Conservation (phyloP, 208 protist genomes). For the Trypanosoma conorhini region DNA sequence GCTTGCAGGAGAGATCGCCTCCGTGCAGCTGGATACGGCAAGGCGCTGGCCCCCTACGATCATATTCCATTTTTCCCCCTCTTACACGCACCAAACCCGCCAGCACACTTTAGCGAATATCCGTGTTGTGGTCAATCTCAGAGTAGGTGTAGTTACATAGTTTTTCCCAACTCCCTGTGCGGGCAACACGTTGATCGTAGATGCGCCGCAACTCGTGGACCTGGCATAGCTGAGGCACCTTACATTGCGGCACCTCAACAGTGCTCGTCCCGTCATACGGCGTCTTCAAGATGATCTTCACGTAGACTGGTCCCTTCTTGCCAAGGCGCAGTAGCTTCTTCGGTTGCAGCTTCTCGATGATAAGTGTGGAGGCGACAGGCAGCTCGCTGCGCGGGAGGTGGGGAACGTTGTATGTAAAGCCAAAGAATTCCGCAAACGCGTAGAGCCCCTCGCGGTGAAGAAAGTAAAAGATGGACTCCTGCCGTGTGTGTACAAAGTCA, state of each 20-base stretch:
- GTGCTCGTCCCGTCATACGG: constrained; percentile 65
- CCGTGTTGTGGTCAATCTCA: constrained; percentile 79
- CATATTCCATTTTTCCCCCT: background rate
- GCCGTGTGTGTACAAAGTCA: constrained; percentile 67
- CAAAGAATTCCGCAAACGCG: constrained; percentile 82
- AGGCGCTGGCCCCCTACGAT: background rate
- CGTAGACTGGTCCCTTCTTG: constrained; percentile 36
- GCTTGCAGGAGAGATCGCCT: too few species aligned
- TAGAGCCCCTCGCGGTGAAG: constrained; percentile 87
- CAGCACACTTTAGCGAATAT: constrained; percentile 50
- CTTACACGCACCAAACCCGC: background rate
- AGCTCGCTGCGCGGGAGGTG: constrained; percentile 69
- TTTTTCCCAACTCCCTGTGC: constrained; percentile 73
- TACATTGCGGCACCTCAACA: constrained; percentile 51
- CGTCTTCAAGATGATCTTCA: constrained; percentile 66
- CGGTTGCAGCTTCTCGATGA: constrained; percentile 74
- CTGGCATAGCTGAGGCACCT: constrained; percentile 73
- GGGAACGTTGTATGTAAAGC: constrained; percentile 63
- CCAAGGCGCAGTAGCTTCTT: constrained; percentile 35
- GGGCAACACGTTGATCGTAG: constrained; percentile 50
- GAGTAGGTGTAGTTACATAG: constrained; percentile 67
- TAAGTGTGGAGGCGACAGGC: constrained; percentile 65
- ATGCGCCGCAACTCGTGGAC: constrained; percentile 62
- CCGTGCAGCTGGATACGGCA: too few species aligned
- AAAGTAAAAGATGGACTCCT: constrained; percentile 77